Evolutionary conservation across 163 green algal species (phyloP).

Genomic region (Chloroidium sp.): DNA sequence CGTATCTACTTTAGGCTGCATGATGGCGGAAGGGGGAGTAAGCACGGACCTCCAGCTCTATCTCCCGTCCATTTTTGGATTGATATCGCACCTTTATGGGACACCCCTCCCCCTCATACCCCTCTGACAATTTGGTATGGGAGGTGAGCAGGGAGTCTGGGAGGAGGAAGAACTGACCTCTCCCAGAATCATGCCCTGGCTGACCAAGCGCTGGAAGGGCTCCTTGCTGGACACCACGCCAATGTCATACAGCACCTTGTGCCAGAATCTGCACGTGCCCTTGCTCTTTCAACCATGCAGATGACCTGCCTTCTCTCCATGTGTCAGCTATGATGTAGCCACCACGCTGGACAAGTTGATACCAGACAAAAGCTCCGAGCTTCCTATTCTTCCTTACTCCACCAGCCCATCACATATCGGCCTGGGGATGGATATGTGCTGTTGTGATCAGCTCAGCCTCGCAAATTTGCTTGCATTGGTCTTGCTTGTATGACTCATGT

Average conservation of each 20-base stretch:
- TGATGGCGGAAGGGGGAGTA: no score
- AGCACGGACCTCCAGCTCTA: no score
- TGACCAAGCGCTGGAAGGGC: constrained; percentile 88
- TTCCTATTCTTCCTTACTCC: no score
- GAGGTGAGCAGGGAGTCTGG: neutral
- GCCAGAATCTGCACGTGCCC: constrained; percentile 7
- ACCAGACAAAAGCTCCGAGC: no score
- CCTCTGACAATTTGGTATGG: neutral
- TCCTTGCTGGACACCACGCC: constrained; percentile 86
- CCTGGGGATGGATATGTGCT: no score
- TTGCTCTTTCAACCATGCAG: neutral
- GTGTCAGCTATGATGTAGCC: neutral
- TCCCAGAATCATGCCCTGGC: constrained; percentile 98
- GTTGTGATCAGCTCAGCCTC: no score
- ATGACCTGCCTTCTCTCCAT: neutral
- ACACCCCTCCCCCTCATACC: neutral
- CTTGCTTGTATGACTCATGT: no score
- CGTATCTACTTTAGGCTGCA: no score
- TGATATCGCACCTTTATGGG: neutral
- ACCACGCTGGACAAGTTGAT: neutral
- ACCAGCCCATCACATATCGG: no score
- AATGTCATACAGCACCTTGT: constrained; percentile 90
- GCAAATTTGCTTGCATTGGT: no score
- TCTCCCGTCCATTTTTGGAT: neutral
- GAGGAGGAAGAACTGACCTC: constrained; percentile 47